Conservation (phyloP, 2,329 filamentous ascomycete genomes). For the Alternaria ventricosa region DNA sequence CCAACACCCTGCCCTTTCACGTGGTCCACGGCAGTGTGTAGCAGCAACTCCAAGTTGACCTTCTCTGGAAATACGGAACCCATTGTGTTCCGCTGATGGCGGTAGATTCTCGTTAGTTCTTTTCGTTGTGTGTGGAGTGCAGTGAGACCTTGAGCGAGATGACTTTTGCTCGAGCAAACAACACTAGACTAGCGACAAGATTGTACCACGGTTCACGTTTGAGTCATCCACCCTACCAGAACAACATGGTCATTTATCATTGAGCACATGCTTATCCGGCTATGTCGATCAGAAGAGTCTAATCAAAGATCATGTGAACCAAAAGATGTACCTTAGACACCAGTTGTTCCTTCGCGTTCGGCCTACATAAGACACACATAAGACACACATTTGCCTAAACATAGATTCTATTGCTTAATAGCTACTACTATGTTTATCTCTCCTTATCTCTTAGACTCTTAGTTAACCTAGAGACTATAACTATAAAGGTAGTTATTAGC, state of each 20-base stretch:
- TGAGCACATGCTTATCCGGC: neutral
- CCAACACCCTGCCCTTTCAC: neutral
- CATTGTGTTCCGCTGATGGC: neutral
- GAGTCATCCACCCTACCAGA: neutral
- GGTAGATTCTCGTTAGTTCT: neutral
- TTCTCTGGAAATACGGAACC: neutral
- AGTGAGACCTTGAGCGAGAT: neutral
- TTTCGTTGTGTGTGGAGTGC: neutral
- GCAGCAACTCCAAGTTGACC: neutral
- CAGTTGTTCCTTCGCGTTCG: no score
- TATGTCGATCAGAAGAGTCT: fast-evolving
- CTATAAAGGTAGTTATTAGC: no score
- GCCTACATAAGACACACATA: no score
- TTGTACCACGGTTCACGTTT: neutral
- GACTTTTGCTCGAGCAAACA: neutral
- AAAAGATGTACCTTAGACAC: neutral
- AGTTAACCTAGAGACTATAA: no score
- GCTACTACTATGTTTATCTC: neutral
- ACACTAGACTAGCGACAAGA: neutral
- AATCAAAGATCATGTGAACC: neutral
- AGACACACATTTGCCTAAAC: neutral
- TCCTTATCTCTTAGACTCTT: no score
- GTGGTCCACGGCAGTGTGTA: neutral
- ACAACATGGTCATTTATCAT: neutral
- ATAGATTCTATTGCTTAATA: neutral